Conservation (phyloP, 768 basidiomycete genomes). For the Agrocybe pediades region DNA sequence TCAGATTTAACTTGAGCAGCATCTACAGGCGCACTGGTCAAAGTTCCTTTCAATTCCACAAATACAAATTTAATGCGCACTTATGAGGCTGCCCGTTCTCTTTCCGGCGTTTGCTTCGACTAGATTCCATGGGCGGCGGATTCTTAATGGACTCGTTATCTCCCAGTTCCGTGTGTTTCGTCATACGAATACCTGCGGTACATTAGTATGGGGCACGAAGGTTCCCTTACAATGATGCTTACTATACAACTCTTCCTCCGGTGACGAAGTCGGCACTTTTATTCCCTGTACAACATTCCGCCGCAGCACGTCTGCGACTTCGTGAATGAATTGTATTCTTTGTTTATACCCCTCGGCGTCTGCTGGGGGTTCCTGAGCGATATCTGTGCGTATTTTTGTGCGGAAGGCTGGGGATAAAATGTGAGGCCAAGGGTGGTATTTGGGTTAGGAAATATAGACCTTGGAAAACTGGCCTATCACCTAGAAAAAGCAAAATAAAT, state of each 20-base stretch:
- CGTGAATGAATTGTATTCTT: conserved; percentile 59
- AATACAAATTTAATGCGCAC: conserved; percentile 20
- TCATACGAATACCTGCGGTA: conserved; percentile 65
- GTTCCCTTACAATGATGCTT: conserved; percentile 19
- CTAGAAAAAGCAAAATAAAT: conserved; percentile 29
- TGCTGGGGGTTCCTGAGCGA: conserved; percentile 37
- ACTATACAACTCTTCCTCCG: conserved; percentile 59
- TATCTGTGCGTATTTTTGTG: conserved; percentile 64
- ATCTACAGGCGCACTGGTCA: conserved; percentile 34
- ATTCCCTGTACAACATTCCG: conserved; percentile 86
- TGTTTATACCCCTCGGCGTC: conserved; percentile 53
- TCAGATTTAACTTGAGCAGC: conserved; percentile 37
- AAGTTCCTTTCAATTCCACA: conserved; percentile 14
- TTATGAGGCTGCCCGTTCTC: conserved; percentile 36
- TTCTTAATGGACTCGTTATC: conserved; percentile 79
- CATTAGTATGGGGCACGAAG: neutral
- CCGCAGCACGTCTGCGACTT: conserved; percentile 74
- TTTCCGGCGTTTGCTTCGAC: conserved; percentile 46
- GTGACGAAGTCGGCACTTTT: conserved; percentile 38
- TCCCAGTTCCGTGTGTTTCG: conserved; percentile 83
- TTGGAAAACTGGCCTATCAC: conserved; percentile 56
- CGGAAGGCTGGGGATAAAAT: conserved; percentile 62
- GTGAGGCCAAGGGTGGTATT: conserved; percentile 3
- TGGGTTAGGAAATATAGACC: conserved; percentile 34
- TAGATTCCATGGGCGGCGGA: conserved; percentile 48